Conservation (phyloP, 2,329 filamentous ascomycete genomes). For the Cladorrhinum sp. region DNA sequence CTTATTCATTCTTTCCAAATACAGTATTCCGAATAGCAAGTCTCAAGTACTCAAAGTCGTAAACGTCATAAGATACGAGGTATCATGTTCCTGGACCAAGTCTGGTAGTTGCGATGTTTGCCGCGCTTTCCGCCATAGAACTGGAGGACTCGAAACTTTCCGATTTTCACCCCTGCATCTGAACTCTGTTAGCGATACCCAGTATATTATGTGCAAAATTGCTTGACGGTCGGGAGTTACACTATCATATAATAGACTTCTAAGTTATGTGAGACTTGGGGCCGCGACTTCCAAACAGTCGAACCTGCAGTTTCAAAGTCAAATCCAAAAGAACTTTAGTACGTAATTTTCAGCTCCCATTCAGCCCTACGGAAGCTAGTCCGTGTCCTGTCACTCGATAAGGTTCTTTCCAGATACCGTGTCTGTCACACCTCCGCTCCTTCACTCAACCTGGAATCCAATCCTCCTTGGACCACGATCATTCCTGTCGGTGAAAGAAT, state of each 20-base stretch:
- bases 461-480: not conserved
- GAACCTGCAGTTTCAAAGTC: not conserved
- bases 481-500: not conserved
- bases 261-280: not conserved
- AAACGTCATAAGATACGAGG: too few species aligned
- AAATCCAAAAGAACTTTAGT: not conserved
- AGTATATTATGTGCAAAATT: too few species aligned
- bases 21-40: not conserved
- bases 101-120: not conserved
- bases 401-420: not conserved
- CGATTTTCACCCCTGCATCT: too few species aligned
- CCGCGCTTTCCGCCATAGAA: not conserved
- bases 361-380: not conserved
- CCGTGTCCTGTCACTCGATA: not conserved
- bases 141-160: too few species aligned
- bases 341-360: not conserved
- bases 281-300: too few species aligned
- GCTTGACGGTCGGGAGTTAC: too few species aligned
- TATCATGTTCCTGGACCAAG: not conserved
- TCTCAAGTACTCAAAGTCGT: too few species aligned
- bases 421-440: too few species aligned
- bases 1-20: not conserved
- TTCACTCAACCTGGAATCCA: not conserved
- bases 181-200: too few species aligned
- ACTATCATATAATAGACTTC: too few species aligned